A percentile compares a stretch with the other conserved stretches of the same genome.
Conservation (phyloP, 2,329 filamentous ascomycete species). For the Pseudocercospora ulei region DNA sequence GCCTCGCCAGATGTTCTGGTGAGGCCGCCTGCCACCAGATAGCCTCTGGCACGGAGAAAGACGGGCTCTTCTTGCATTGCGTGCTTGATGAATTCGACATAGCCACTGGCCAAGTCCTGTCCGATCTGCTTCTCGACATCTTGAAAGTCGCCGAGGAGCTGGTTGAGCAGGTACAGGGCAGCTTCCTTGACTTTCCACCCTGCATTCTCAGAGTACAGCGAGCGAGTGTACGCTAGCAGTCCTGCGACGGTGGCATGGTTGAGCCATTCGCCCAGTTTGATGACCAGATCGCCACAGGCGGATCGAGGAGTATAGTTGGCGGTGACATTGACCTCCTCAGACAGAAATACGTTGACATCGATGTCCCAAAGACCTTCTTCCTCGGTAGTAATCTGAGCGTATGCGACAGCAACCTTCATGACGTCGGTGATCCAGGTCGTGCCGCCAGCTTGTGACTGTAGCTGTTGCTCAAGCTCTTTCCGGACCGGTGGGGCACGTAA, state of each 20-base stretch:
- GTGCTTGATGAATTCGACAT: conserved; percentile 70
- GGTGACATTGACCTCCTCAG: conserved; percentile 87
- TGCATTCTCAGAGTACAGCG: conserved; percentile 52
- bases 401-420: conserved; percentile 73
- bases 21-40: conserved; percentile 72
- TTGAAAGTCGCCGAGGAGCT: conserved; percentile 71
- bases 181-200: conserved; percentile 66
- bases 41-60: conserved; percentile 76
- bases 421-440: conserved; percentile 79
- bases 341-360: conserved; percentile 88
- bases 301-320: conserved; percentile 93
- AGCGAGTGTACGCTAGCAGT: conserved; percentile 64
- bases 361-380: conserved; percentile 95
- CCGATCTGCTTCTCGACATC: conserved; percentile 66
- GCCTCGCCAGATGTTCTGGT: conserved; percentile 56
- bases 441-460: conserved; percentile 51
- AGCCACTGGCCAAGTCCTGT: conserved; percentile 58
- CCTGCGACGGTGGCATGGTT: conserved; percentile 65
- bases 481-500: conserved; percentile 80
- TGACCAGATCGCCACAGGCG: conserved; percentile 80
- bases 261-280: conserved; percentile 89
- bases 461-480: conserved; percentile 73
- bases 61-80: conserved; percentile 62
- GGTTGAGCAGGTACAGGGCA: conserved; percentile 73
- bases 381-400: conserved; percentile 81